These are phyloP conservation scores for Lactarius tabidus DNA, from an alignment of 768 basidiomycete genomes.

Conservation along the genomic window DNA sequence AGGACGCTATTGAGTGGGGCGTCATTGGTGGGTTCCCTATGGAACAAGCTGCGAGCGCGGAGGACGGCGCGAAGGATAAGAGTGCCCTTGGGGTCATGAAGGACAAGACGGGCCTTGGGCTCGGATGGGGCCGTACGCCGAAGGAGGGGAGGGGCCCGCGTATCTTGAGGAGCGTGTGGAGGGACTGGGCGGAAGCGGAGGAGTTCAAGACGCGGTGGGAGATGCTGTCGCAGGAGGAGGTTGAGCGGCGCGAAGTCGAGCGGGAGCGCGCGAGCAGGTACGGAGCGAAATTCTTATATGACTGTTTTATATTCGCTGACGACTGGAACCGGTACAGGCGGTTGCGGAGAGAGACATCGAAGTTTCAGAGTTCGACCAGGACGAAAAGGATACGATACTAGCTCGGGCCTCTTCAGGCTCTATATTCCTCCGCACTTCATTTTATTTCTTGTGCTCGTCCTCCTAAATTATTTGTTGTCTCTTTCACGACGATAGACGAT, in stretches of 20 bases:
- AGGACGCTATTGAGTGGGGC: conserved; percentile 92
- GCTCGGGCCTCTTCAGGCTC: neutral
- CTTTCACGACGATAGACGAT: too few species aligned
- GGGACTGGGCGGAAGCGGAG: conserved; percentile 91
- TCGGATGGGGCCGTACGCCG: conserved; percentile 73
- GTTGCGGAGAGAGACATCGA: conserved; percentile 60
- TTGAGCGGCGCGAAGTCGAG: conserved; percentile 86
- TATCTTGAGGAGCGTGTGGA: conserved; percentile 82
- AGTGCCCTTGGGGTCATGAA: conserved; percentile 57
- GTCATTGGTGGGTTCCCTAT: conserved; percentile 61
- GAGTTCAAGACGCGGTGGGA: conserved; percentile 88
- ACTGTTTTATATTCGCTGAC: neutral
- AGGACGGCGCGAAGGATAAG: conserved; percentile 41
- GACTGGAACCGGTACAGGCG: conserved; percentile 37
- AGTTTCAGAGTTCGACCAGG: conserved; percentile 47
- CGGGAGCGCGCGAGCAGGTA: conserved; percentile 77
- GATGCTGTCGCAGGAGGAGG: conserved; percentile 83
- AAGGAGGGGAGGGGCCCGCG: conserved; percentile 79
- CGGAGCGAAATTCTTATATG: conserved; percentile 26
- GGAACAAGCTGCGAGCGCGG: conserved; percentile 32
- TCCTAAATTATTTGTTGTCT: too few species aligned
- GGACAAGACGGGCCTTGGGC: conserved; percentile 78
- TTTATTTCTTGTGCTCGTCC: neutral
- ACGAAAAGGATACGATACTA: conserved; percentile 28
- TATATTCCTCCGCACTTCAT: neutral